A percentile compares a stretch with the other conserved stretches of the same genome.
These are phyloP conservation scores for Cutaneotrichosporon sp. DNA, from an alignment of 1,284 basidiomycete genomes.

Conservation along the genomic window DNA sequence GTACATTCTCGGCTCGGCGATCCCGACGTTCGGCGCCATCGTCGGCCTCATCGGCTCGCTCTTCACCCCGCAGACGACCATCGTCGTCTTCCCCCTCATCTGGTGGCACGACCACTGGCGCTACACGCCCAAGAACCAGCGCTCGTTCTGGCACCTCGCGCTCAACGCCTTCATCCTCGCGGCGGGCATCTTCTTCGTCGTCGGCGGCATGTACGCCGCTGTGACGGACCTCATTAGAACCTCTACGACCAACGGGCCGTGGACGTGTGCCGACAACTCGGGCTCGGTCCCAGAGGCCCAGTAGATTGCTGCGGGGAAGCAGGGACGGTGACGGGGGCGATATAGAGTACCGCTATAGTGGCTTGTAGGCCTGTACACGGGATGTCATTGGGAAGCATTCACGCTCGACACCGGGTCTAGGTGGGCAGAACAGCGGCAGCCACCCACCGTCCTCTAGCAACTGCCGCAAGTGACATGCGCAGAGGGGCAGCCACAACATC, in stretches of 20 bases:
- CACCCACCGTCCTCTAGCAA: no score
- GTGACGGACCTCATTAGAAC: conserved; percentile 67
- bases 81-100: conserved; percentile 16
- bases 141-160: conserved; percentile 24
- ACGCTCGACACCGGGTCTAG: no score
- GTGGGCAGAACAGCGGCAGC: no score
- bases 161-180: conserved; percentile 28
- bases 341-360: no score
- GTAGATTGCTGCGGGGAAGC: no score
- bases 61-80: conserved; percentile 16
- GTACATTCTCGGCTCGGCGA: conserved; percentile 15
- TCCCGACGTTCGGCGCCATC: conserved; percentile 28
- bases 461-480: no score
- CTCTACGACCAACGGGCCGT: conserved; percentile 21
- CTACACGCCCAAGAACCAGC: conserved; percentile 17
- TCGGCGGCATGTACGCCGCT: conserved; percentile 43
- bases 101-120: conserved; percentile 23
- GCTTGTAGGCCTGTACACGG: no score
- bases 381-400: no score
- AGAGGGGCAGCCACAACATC: no score
- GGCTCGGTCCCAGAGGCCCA: not conserved
- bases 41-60: conserved; percentile 38
- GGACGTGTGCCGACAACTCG: conserved; percentile 35
- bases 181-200: conserved; percentile 31
- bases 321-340: no score